These are phyloP conservation scores for Terana coerulea DNA, from an alignment of 768 basidiomycete species.

Conservation along the genomic window DNA sequence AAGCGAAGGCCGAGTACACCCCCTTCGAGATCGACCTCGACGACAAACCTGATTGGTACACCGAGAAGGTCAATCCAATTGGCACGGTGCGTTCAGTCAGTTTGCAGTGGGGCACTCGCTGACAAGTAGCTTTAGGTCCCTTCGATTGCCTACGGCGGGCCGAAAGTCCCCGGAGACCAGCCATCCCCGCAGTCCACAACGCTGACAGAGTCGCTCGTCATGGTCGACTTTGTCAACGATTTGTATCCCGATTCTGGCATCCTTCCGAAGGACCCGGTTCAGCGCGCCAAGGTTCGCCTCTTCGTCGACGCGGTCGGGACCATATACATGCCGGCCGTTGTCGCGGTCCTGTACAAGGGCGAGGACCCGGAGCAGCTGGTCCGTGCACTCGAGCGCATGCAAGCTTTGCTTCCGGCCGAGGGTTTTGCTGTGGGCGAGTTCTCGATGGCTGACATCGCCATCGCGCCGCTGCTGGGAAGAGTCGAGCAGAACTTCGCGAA, in stretches of 20 bases:
- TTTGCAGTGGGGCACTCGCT: not conserved
- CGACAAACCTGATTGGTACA: slow-evolving; percentile 72
- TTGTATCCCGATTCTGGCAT: slow-evolving; percentile 44
- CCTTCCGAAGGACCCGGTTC: slow-evolving; percentile 52
- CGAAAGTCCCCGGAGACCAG: slow-evolving; percentile 47
- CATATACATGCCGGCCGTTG: slow-evolving; percentile 39
- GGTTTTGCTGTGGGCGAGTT: slow-evolving; percentile 44
- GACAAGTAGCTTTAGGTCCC: slow-evolving; percentile 39
- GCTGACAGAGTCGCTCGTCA: slow-evolving; percentile 60
- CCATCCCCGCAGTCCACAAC: slow-evolving; percentile 61
- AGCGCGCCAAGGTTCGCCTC: slow-evolving; percentile 56
- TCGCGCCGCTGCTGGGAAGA: slow-evolving; percentile 58
- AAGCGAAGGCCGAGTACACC: slow-evolving; percentile 45
- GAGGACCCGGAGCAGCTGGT: slow-evolving; percentile 39
- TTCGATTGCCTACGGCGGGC: slow-evolving; percentile 60
- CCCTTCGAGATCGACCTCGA: slow-evolving; percentile 54
- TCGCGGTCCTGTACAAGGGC: slow-evolving; percentile 32
- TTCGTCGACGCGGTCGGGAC: slow-evolving; percentile 54
- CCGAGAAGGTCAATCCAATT: slow-evolving; percentile 58
- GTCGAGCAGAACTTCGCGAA: slow-evolving; percentile 40
- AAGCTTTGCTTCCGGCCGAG: slow-evolving; percentile 44
- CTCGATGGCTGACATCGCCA: slow-evolving; percentile 58
- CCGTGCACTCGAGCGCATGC: slow-evolving; percentile 42
- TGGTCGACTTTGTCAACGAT: slow-evolving; percentile 66
- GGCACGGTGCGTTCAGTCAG: slow-evolving; percentile 49